phyloP scores from a whole-genome alignment of 768 basidiomycete genomes.

The Lactarius sanguifluus region DNA sequence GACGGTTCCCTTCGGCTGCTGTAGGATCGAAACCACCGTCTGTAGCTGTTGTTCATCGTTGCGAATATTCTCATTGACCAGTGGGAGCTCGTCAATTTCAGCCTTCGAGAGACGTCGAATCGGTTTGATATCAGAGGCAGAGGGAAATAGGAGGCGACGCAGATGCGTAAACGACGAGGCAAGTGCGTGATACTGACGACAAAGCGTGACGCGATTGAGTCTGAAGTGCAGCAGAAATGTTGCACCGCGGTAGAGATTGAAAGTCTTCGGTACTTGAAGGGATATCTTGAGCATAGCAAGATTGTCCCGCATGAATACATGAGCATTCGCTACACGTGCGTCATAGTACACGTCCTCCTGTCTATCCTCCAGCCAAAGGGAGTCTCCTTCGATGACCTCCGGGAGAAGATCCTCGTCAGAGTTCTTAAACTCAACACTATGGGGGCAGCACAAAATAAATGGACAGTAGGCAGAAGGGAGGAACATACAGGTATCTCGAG shows the following conservation, averaged over 20 bases:
- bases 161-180: constrained; percentile 42
- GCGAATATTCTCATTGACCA: constrained; percentile 46
- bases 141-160: constrained; percentile 53
- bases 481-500: constrained; percentile 3
- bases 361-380: constrained; percentile 20
- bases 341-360: constrained; percentile 20
- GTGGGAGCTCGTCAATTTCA: constrained; percentile 28
- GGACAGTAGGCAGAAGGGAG: no score
- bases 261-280: constrained; percentile 47
- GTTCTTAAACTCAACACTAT: constrained; percentile 19
- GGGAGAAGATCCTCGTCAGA: constrained; percentile 20
- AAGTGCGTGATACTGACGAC: constrained; percentile 61
- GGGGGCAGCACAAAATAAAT: not conserved
- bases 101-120: constrained; percentile 22
- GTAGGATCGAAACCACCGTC: constrained; percentile 50
- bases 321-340: constrained; percentile 7
- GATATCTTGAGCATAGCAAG: constrained; percentile 47
- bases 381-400: constrained; percentile 18
- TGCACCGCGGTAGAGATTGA: constrained; percentile 40
- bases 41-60: constrained; percentile 49
- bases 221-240: constrained; percentile 52
- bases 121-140: constrained; percentile 33
- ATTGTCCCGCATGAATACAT: not conserved
- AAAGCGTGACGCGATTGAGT: constrained; percentile 54
- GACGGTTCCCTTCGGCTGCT: constrained; percentile 44